These are phyloP conservation scores for Naganishia friedmannii DNA, from an alignment of 768 basidiomycete genomes.

Conservation along the genomic window DNA sequence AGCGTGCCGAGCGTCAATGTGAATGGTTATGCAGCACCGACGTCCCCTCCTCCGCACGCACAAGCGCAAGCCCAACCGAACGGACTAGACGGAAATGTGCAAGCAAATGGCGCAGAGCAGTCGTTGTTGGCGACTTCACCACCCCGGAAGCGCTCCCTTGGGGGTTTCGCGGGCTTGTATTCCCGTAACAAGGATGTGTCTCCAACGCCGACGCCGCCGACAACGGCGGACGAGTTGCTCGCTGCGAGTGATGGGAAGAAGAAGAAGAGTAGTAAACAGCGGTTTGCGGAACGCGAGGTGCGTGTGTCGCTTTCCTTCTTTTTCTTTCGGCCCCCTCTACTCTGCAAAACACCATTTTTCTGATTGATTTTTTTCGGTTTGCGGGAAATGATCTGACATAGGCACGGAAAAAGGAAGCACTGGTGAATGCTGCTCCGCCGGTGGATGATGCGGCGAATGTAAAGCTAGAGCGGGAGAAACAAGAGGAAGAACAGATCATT, in stretches of 20 bases:
- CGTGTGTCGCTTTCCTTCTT: slow-evolving; percentile 17
- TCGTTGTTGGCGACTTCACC: not conserved
- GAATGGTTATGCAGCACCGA: too few relatives aligned
- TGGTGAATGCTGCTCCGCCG: slow-evolving; percentile 44
- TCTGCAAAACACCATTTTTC: not conserved
- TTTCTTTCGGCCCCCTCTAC: not conserved
- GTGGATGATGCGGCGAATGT: slow-evolving; percentile 45
- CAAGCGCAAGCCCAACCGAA: too few relatives aligned
- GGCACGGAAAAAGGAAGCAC: slow-evolving; percentile 49
- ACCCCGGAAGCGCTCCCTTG: not conserved
- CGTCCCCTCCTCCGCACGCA: too few relatives aligned
- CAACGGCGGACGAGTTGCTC: slow-evolving; percentile 33
- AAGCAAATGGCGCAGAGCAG: too few relatives aligned
- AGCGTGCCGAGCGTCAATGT: slow-evolving; percentile 15
- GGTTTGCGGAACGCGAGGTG: slow-evolving; percentile 51
- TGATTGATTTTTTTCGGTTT: too few relatives aligned
- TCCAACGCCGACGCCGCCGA: not conserved
- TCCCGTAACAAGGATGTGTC: not conserved
- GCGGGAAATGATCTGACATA: slow-evolving; percentile 14
- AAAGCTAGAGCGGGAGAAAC: slow-evolving; percentile 47
- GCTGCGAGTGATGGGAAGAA: slow-evolving; percentile 32
- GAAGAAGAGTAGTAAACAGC: slow-evolving; percentile 51
- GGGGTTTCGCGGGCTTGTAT: slow-evolving; percentile 12
- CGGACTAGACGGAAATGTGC: too few relatives aligned
- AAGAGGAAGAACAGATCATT: slow-evolving; percentile 49